A percentile compares a stretch with the other conserved stretches of the same genome.
These are phyloP conservation scores for Funneliformis caledonium DNA, from an alignment of 371 early-diverging fungal genomes.

Conservation along the genomic window DNA sequence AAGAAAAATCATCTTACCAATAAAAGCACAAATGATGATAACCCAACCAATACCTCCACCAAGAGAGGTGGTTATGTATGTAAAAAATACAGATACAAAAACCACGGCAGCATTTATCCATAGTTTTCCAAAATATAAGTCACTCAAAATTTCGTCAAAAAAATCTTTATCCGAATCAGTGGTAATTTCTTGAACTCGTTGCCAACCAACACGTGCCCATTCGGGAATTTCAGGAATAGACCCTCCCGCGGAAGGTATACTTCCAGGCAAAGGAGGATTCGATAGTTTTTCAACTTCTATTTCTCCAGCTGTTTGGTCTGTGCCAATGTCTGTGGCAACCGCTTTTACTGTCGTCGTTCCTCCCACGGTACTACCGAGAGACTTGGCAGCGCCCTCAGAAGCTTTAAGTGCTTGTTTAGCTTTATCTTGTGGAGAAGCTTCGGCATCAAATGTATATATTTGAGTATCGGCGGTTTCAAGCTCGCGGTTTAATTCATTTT, in stretches of 20 bases:
- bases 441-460: conserved; percentile 44
- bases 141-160: conserved; percentile 34
- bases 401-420: conserved; percentile 41
- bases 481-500: not conserved
- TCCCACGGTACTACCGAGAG: not conserved
- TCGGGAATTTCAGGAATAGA: conserved; percentile 18
- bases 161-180: not conserved
- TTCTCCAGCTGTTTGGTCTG: not conserved
- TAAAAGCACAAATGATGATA: conserved; percentile 26
- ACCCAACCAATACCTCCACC: conserved; percentile 37
- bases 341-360: not conserved
- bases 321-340: not conserved
- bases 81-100: conserved; percentile 52
- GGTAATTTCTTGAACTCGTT: not conserved
- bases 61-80: conserved; percentile 47
- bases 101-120: conserved; percentile 60
- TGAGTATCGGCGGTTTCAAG: not conserved
- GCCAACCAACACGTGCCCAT: conserved; percentile 36
- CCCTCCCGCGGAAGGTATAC: not conserved
- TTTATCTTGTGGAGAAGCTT: conserved; percentile 42
- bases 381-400: conserved; percentile 16
- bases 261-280: not conserved
- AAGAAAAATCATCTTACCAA: conserved; percentile 19
- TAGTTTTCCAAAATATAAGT: conserved; percentile 43
- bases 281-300: not conserved